Conservation (phyloP, 1,139 yeast species). For the Yamadazyma sp. region DNA sequence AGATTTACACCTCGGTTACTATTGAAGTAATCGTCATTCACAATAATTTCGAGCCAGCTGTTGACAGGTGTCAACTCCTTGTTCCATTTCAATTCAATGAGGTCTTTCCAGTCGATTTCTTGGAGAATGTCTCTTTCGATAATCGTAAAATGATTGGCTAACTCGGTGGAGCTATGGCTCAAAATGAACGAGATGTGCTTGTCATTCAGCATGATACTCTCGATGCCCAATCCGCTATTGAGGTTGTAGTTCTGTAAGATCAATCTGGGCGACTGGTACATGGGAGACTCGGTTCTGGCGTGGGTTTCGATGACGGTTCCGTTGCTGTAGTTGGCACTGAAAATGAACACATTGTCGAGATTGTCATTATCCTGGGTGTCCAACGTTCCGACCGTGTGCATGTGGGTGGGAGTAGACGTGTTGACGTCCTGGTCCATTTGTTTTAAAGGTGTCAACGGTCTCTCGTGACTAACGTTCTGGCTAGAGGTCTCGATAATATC, state of each 20-base stretch:
- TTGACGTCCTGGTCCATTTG: not conserved
- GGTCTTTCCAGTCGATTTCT: slow-evolving; percentile 91
- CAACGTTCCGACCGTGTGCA: slow-evolving; percentile 4
- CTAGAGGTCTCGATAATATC: slow-evolving; percentile 34
- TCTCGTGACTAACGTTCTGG: slow-evolving; percentile 21
- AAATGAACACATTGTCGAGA: slow-evolving; percentile 16
- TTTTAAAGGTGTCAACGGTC: slow-evolving; percentile 28
- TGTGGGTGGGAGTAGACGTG: slow-evolving; percentile 4
- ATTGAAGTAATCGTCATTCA: slow-evolving; percentile 53
- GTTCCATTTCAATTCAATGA: slow-evolving; percentile 76
- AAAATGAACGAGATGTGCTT: slow-evolving; percentile 79
- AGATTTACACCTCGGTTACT: slow-evolving; percentile 71
- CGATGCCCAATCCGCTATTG: slow-evolving; percentile 32
- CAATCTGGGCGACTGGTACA: slow-evolving; percentile 31
- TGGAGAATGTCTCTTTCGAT: slow-evolving; percentile 82
- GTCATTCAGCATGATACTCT: slow-evolving; percentile 34
- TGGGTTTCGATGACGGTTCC: slow-evolving; percentile 5
- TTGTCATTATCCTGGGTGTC: slow-evolving; percentile 10
- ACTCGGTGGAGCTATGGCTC: slow-evolving; percentile 60
- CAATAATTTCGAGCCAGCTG: slow-evolving; percentile 81
- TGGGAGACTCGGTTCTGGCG: not conserved
- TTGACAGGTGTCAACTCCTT: slow-evolving; percentile 67
- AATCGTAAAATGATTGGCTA: slow-evolving; percentile 80
- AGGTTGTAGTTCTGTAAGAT: slow-evolving; percentile 39
- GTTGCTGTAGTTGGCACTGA: slow-evolving; percentile 15